Base-by-base conservation (phyloP, 73 alveolate genomes). In the Paramecium caudatum region DNA sequence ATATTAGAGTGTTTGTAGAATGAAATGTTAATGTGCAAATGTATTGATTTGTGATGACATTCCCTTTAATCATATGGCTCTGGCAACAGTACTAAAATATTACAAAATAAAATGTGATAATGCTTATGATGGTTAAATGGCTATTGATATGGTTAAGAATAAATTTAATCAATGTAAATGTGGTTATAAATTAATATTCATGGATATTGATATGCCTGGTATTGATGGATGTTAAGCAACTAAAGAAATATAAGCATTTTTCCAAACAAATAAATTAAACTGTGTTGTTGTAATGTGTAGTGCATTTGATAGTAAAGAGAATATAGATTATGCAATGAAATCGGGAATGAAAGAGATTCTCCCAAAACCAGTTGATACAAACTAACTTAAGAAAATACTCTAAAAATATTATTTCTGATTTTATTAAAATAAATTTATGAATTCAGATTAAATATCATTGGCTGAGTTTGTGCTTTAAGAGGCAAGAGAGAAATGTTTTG, bases 401-500 rank as follows among this genome's bases (percentile, higher is more conserved):
- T 55, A 55, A 55, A 55, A 55, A 55, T 55, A 55, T 55, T 68
- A 55, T 55, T 55, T 55, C 45, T 55, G 80, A 55, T 55, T 49
- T n/a, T n/a, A n/a, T n/a, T n/a, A n/a, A n/a, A n/a, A n/a, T n/a
- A n/a, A n/a, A n/a, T n/a, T n/a, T n/a, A n/a, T n/a, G n/a, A n/a
- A n/a, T 27, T 74, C 36, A 45, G 88, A 74, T 74, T 74, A 74
- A 27, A 74, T 86, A 61, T 63, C 93, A 36, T 43, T 86, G 50
- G 62, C 45, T 78, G 93, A 86, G 25, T 86, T 86, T 78, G 93
- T 86, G 45, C 46, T 86, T 36, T 63, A 86, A 55, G 93, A 86
- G 47, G 93, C 93, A 8, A 86, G 84, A 63, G 93, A 86, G 47
- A 86, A 86, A 50, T 62, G 93, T 61, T 86, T 62, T 46, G 93